A percentile compares a stretch with the other conserved stretches of the same genome.
Evolutionary conservation across 768 basidiomycete species (phyloP).

Genomic region (Leccinum pellstonianum): DNA sequence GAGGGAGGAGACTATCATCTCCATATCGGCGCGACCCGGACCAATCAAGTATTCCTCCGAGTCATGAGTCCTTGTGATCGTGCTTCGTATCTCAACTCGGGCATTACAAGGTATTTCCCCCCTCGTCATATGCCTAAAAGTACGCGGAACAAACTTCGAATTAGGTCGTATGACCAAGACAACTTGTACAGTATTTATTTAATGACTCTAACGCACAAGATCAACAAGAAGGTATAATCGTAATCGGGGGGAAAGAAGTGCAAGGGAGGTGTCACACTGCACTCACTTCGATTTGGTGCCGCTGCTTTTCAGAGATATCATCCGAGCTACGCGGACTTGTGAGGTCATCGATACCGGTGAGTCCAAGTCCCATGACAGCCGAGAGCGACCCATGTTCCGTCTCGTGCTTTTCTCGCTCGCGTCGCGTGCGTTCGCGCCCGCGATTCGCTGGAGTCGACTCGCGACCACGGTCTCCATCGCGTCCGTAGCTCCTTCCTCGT

Average conservation of each 20-base stretch:
- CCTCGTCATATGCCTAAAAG: too few relatives aligned
- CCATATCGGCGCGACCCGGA: too few relatives aligned
- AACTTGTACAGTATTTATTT: neutral
- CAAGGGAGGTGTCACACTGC: neutral
- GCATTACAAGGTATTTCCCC: too few relatives aligned
- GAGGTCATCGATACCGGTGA: slow-evolving; percentile 23
- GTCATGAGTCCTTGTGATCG: neutral
- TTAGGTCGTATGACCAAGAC: neutral
- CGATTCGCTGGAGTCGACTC: slow-evolving; percentile 5
- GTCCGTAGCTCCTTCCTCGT: neutral
- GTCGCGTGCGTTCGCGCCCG: slow-evolving; percentile 14
- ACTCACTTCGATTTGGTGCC: neutral
- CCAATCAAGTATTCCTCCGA: too few relatives aligned
- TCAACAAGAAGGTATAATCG: neutral
- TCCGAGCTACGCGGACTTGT: slow-evolving; percentile 8
- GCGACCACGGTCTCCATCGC: slow-evolving; percentile 1
- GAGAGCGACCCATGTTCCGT: slow-evolving; percentile 21
- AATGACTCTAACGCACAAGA: neutral
- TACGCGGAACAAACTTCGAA: neutral
- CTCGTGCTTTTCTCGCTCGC: slow-evolving; percentile 1
- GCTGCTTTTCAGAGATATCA: slow-evolving; percentile 19
- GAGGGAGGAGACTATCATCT: neutral
- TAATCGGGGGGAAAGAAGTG: neutral
- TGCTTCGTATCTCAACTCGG: neutral
- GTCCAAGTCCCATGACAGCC: slow-evolving; percentile 30